Evolutionary conservation across 768 basidiomycete species (phyloP).

Genomic region (Inosperma sp.): DNA sequence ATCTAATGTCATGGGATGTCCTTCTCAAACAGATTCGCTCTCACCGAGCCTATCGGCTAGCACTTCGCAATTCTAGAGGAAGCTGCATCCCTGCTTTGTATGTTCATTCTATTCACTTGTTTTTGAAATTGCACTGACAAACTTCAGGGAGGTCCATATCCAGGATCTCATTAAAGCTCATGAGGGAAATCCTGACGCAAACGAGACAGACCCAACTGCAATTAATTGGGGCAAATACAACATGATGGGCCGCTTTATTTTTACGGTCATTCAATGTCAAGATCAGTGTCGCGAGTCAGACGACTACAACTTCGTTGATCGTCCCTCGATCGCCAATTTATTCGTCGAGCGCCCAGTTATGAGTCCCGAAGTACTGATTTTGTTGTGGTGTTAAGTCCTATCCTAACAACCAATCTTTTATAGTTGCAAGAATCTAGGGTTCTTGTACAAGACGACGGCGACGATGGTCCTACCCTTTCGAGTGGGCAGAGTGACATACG

Average conservation of each 20-base stretch:
- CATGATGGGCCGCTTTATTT: slow-evolving; percentile 84
- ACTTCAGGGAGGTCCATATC: slow-evolving; percentile 80
- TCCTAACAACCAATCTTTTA: not conserved
- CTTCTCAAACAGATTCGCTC: slow-evolving; percentile 77
- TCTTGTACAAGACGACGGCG: no score
- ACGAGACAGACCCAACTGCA: slow-evolving; percentile 56
- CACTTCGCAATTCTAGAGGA: slow-evolving; percentile 78
- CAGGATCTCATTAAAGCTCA: slow-evolving; percentile 86
- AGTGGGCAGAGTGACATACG: no score
- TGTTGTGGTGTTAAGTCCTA: not conserved
- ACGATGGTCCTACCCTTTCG: no score
- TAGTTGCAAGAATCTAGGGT: slow-evolving; percentile 71
- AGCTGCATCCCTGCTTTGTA: slow-evolving; percentile 85
- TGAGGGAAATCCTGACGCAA: slow-evolving; percentile 75
- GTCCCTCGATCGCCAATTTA: slow-evolving; percentile 49
- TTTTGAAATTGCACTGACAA: not conserved
- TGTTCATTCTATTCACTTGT: slow-evolving; percentile 21
- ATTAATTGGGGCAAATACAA: slow-evolving; percentile 98
- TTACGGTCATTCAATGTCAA: slow-evolving; percentile 74
- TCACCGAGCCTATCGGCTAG: slow-evolving; percentile 88
- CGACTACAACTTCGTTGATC: slow-evolving; percentile 61
- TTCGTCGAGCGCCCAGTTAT: slow-evolving; percentile 57
- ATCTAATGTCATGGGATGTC: slow-evolving; percentile 77
- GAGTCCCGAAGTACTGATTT: slow-evolving; percentile 56
- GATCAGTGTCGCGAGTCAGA: slow-evolving; percentile 56